Conservation (phyloP, 2,329 filamentous ascomycete species). For the Chrysosporium keratinophilum region DNA sequence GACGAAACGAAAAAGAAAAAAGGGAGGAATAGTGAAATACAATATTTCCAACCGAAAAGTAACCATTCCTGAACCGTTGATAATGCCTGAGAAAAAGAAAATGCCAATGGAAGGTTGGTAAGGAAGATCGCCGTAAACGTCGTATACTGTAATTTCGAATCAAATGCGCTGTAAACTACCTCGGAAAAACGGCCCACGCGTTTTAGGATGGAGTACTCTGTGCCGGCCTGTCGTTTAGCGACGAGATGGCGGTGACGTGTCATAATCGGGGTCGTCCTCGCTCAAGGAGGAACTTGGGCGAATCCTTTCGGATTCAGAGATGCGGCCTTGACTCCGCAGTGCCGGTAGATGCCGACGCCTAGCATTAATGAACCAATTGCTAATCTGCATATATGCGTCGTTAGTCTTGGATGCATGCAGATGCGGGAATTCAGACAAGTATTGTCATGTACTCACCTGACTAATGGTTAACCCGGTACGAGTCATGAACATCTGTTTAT, state of each 20-base stretch:
- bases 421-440: neutral
- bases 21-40: neutral
- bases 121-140: neutral
- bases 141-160: too few relatives aligned
- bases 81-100: conserved; percentile 3
- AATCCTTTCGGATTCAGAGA: conserved; percentile 6
- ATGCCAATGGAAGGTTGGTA: neutral
- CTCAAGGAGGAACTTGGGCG: conserved; percentile 7
- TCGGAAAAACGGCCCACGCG: neutral
- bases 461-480: conserved; percentile 70
- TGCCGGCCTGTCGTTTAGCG: conserved; percentile 1
- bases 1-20: neutral
- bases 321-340: conserved; percentile 32
- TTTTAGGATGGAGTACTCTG: neutral
- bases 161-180: neutral
- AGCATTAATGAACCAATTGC: conserved; percentile 46
- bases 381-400: conserved; percentile 31
- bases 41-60: conserved; percentile 10
- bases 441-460: conserved; percentile 29
- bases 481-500: conserved; percentile 71
- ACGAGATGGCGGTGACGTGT: conserved; percentile 7
- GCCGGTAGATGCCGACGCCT: conserved; percentile 39
- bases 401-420: conserved; percentile 8
- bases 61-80: neutral
- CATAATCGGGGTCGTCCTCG: conserved; percentile 11